Percentiles rank a stretch among this genome's conserved stretches.
phyloP scores from a whole-genome alignment of 768 basidiomycete species.

The Amanita fuliginea region DNA sequence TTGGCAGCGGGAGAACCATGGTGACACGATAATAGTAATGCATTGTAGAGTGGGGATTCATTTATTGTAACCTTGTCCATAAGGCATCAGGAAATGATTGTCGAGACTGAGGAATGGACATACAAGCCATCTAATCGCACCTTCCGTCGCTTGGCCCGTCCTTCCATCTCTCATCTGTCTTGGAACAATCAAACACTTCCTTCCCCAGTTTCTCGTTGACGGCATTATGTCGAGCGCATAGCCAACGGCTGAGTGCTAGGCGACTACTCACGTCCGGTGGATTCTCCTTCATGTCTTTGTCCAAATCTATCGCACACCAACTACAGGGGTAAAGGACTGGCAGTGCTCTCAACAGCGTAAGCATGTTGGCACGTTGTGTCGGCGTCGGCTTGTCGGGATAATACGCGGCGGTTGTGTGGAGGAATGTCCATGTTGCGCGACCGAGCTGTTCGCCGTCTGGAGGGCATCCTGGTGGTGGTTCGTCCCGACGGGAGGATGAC shows the following conservation, averaged over 20 bases:
- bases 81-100: neutral
- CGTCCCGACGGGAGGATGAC: slow-evolving; percentile 14
- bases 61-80: neutral
- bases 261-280: slow-evolving; percentile 77
- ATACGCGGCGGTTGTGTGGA: slow-evolving; percentile 92
- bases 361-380: slow-evolving; percentile 74
- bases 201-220: slow-evolving; percentile 87
- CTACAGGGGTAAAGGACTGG: slow-evolving; percentile 84
- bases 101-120: neutral
- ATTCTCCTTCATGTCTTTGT: slow-evolving; percentile 46
- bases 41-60: neutral
- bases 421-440: slow-evolving; percentile 91
- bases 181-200: slow-evolving; percentile 69
- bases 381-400: slow-evolving; percentile 78
- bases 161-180: slow-evolving; percentile 83
- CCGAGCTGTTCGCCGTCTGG: slow-evolving; percentile 87
- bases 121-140: slow-evolving; percentile 44
- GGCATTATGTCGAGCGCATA: slow-evolving; percentile 88
- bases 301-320: slow-evolving; percentile 78
- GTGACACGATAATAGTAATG: slow-evolving; percentile 22
- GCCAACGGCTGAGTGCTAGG: slow-evolving; percentile 63
- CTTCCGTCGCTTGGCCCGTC: slow-evolving; percentile 83
- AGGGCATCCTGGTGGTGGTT: slow-evolving; percentile 63
- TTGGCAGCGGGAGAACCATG: slow-evolving; percentile 46
- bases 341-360: slow-evolving; percentile 63